These are phyloP conservation scores for Candida coquimbonensis DNA, from an alignment of 805 yeast genomes.

Conservation along the genomic window DNA sequence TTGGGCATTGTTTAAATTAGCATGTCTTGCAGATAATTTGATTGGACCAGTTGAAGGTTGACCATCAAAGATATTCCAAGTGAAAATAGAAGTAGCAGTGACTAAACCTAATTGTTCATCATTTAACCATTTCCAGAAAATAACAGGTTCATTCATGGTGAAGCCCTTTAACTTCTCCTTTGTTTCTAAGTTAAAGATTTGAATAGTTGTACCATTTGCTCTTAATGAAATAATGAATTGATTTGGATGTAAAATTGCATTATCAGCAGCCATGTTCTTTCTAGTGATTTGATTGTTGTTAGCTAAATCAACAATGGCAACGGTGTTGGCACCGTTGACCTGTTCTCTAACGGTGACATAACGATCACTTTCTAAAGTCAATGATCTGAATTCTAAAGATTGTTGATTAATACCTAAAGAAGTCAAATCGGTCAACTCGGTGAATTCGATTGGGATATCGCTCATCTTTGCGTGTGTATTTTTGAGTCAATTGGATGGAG, in stretches of 20 bases:
- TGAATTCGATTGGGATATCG: conserved; percentile 94
- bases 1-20: conserved; percentile 70
- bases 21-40: conserved; percentile 77
- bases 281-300: conserved; percentile 75
- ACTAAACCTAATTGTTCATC: conserved; percentile 72
- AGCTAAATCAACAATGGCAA: conserved; percentile 83
- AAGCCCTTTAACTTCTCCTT: conserved; percentile 87
- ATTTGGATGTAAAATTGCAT: conserved; percentile 93
- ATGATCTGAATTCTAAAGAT: conserved; percentile 85
- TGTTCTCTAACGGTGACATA: conserved; percentile 79
- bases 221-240: conserved; percentile 85
- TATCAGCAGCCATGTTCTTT: conserved; percentile 95
- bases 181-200: conserved; percentile 81
- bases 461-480: conserved; percentile 24
- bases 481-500: neutral
- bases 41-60: conserved; percentile 74
- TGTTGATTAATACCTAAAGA: conserved; percentile 78
- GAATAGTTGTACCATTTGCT: conserved; percentile 94
- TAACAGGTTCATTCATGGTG: conserved; percentile 80
- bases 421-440: conserved; percentile 87
- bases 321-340: conserved; percentile 65
- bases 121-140: conserved; percentile 92
- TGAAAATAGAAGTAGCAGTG: conserved; percentile 66
- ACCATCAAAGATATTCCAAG: conserved; percentile 81
- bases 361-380: conserved; percentile 89